Evolutionary conservation across 2,329 filamentous ascomycete genomes (phyloP), one percentile per base, ranked within the genome.

Genomic region (Canariomyces notabilis): DNA sequence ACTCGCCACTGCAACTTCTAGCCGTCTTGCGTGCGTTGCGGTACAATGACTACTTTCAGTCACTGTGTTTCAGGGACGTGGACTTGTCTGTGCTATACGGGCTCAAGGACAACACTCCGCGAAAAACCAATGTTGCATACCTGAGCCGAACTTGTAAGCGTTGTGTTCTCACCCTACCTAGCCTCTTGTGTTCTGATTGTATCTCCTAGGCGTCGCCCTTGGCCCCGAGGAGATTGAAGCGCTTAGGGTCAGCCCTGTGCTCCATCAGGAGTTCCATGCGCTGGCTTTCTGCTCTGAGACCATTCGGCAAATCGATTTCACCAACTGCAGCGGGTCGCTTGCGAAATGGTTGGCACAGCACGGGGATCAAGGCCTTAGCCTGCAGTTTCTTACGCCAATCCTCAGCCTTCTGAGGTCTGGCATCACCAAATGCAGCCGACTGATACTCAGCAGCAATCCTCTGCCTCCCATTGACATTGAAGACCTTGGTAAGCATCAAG

Each of bases 11-110:
- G 31, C 77, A 80, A 57, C 64, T 80, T 3, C 61, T 80, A n/a
- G 77, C 77, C 8, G 70, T 79, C 1, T 70, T 80, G 53, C 71
- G 76, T 4, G 75, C 77, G 2, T 61, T 80, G 48, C 69, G 77
- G 8, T 80, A 77, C 57, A 80, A 80, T 44, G 77, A 76, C 52
- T 80, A 75, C 54, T 80, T 80, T 61, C 76, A 74, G 48, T 74
- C 75, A 1, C 60, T 80, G n/a, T 79, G 75, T 2, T 77, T 80
- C 51, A 61, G 66, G 8, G 69, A 74, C 42, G 67, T 80, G 12
- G 72, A 79, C 51, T 64, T 80, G 16, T 70, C 69, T 1, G 61
- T 57, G 14, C 61, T 74, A 1, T 61, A 64, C 33, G 63, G 64
- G 26, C 56, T 59, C 23, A 67, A 67, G 37, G 77, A 80, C 49